A percentile compares a stretch with the other conserved stretches of the same genome.
These are phyloP conservation scores for Ulota crispa DNA, from an alignment of 225 moss, liverwort and hornwort species.

Conservation along the genomic window DNA sequence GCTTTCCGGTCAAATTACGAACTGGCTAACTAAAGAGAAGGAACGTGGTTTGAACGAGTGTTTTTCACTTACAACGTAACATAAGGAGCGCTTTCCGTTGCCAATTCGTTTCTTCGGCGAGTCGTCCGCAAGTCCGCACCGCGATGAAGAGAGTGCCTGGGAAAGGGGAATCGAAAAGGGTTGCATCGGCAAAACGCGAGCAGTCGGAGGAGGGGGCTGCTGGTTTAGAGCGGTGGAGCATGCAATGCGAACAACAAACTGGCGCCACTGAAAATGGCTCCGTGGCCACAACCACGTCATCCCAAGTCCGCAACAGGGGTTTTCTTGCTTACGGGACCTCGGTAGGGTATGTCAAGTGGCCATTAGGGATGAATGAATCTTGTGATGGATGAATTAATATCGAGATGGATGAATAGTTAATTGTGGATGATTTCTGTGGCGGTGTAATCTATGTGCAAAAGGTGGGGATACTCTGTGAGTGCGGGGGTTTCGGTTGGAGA, in stretches of 20 bases:
- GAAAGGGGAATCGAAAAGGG: background rate
- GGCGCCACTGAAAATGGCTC: background rate
- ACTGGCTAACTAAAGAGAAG: background rate
- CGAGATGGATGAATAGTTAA: background rate
- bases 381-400: no score
- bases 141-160: background rate
- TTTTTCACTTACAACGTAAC: background rate
- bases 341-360: background rate
- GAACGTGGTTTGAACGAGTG: background rate
- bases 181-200: background rate
- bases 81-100: no score
- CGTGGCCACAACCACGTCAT: background rate
- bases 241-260: background rate
- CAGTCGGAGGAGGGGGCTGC: no score
- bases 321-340: background rate
- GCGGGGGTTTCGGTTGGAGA: no score
- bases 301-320: background rate
- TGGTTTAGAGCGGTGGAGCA: constrained; percentile 23
- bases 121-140: no score
- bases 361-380: no score
- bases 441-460: no score
- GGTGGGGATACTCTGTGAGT: no score
- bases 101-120: no score
- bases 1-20: background rate
- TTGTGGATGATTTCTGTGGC: no score